Evolutionary conservation across 2,329 filamentous ascomycete species (phyloP), one percentile per base, ranked within the genome.

Genomic region (Emmonsia crescens): DNA sequence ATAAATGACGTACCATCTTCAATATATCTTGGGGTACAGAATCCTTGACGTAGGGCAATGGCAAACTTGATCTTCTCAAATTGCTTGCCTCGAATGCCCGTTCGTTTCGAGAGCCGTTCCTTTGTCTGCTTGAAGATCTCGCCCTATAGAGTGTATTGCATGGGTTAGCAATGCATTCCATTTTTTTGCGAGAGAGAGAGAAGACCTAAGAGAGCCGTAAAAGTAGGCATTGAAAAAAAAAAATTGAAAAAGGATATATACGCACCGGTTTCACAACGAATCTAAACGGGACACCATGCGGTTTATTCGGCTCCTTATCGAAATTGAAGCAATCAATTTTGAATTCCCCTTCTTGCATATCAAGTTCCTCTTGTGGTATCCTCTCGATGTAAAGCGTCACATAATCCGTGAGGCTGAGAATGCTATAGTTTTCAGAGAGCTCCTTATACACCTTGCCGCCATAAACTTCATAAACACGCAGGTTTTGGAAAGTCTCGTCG

Each of bases 51-150:
- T 73, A 86, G 80, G 59, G 96, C 83, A 38, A 96, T 76, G 6
- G 91, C 89, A 79, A 99, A 96, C 76, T 95, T 96, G 75, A 99
- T 94, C 81, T 97, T 97, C 75, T 99, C 93, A 68, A 99, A 92
- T 66, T 91, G 91, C 80, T 99, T 99, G 74, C 94, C 95, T 76
- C 96, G 96, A 77, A 99, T 87, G 31, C 92, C 92, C 0, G 90
- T 96, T 63, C 93, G 83, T 75, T 92, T 93, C 68, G 94, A 92
- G 3, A 99, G 80, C n/a, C 94, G 86, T 77, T 96, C 91, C 78
- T 93, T 96, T 51, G 92, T 96, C 40, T 97, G 90, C 62, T 85
- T 86, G 76, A 99, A 97, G 46, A 82, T 80, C 74, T 99, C 94
- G 60, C 86, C 89, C 85, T 93, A 61, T 16, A 29, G 14, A 42